Base-by-base conservation (phyloP, 2,329 filamentous ascomycete genomes). In the Stagonosporopsis chrysanthemi region DNA sequence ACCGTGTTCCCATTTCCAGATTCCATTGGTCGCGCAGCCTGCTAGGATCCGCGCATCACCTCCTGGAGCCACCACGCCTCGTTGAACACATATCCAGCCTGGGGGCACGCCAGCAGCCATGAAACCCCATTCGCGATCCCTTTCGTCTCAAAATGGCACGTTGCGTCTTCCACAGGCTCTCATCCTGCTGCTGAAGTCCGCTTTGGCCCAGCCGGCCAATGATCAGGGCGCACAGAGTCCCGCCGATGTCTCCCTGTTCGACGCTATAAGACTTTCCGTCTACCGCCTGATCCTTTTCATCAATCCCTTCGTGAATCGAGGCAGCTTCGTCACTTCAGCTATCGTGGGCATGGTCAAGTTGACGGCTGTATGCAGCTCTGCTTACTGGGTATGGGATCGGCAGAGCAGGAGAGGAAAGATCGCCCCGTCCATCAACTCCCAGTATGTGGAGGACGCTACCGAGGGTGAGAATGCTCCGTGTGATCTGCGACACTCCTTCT, bases 321-420 rank as follows among this genome's bases (percentile, higher is more conserved):
- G 60, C 61, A 58, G 58, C 48, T 55, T 52, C 51, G 40, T 50
- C 22, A 58, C 63, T 40, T 61, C 68, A 60, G 67, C 60, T 53
- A 64, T 66, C 51, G 72, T 74, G 71, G 74, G 74, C 65, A 77
- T 77, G 75, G 73, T 74, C 44, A 68, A 75, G 62, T 57, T 77
- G 63, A 68, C 74, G 40, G 71, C 69, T 29, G 48, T 75, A 31
- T 77, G 75, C 67, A 73, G 73, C 56, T 72, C 74, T 64, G 73
- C 66, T 49, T 69, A 76, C 59, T 75, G 71, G 68, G 51, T 73
- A 52, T 69, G 69, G 67, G 66, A 65, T 66, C 64, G 63, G 55
- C 61, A 55, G 44, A 59, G 52, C 52, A 58, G 53, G 48, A 68
- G 62, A 31, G 60, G 50, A 46, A 65, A 63, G 47, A 45, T 42